Evolutionary conservation across 495 filamentous ascomycete genomes (phyloP).

Genomic region (Daldinia concentrica): DNA sequence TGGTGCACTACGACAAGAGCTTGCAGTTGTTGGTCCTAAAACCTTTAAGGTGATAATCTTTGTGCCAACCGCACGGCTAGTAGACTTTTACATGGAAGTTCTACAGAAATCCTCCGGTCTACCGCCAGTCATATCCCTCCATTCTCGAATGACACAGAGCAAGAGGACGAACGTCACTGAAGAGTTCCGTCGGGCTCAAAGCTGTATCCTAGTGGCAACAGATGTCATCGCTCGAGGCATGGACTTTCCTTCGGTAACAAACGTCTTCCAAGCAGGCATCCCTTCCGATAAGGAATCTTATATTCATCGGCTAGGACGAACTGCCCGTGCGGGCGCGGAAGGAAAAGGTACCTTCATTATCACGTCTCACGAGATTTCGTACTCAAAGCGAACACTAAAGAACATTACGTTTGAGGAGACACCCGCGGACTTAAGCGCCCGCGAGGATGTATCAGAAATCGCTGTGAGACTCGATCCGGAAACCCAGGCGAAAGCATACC

Average conservation of each 20-base stretch:
- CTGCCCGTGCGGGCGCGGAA: conserved; percentile 73
- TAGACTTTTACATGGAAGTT: conserved; percentile 58
- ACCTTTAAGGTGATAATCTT: conserved; percentile 75
- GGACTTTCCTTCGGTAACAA: conserved; percentile 78
- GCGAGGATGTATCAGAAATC: conserved; percentile 34
- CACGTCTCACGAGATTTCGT: conserved; percentile 68
- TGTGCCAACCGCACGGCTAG: conserved; percentile 70
- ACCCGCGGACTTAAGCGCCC: conserved; percentile 45
- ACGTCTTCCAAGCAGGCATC: conserved; percentile 74
- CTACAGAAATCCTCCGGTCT: conserved; percentile 58
- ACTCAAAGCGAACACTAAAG: conserved; percentile 54
- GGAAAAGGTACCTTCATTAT: conserved; percentile 74
- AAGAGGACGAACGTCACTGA: conserved; percentile 66
- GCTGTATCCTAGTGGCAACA: conserved; percentile 69
- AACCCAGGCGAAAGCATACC: conserved; percentile 46
- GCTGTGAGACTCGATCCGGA: conserved; percentile 31
- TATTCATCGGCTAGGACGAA: conserved; percentile 78
- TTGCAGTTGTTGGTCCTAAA: conserved; percentile 54
- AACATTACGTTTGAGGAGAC: conserved; percentile 48
- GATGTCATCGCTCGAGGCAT: conserved; percentile 79
- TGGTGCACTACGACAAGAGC: conserved; percentile 53
- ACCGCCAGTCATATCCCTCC: conserved; percentile 63
- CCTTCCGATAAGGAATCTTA: conserved; percentile 72
- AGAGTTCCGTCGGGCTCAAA: conserved; percentile 65
- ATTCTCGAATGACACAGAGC: conserved; percentile 67